phyloP scores from a whole-genome alignment of 2,329 filamentous ascomycete genomes.

The Ceratocystis cubensis region DNA sequence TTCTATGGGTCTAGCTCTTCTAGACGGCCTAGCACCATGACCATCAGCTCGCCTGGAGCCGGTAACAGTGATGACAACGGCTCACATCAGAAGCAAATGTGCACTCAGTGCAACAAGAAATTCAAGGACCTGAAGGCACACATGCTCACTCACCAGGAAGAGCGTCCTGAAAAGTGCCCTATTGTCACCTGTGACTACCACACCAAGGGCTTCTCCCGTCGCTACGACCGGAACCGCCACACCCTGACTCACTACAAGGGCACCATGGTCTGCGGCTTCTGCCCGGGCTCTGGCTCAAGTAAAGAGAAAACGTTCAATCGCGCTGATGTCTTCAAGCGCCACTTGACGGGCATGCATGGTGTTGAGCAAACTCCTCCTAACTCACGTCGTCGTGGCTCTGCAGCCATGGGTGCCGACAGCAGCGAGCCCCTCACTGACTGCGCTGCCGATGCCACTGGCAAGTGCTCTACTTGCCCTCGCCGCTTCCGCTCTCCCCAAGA shows the following conservation, averaged over 20 bases:
- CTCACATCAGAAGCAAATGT: constrained; percentile 47
- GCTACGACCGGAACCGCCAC: constrained; percentile 94
- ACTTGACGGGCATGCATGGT: constrained; percentile 77
- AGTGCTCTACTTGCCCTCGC: constrained; percentile 85
- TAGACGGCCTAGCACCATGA: constrained; percentile 29
- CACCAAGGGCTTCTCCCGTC: constrained; percentile 80
- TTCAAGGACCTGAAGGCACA: constrained; percentile 92
- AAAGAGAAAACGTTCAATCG: constrained; percentile 93
- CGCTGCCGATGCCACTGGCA: constrained; percentile 70
- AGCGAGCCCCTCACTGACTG: constrained; percentile 57
- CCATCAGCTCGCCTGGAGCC: constrained; percentile 29
- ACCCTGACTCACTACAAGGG: constrained; percentile 94
- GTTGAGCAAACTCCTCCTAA: constrained; percentile 91
- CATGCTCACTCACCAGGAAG: constrained; percentile 84
- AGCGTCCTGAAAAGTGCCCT: constrained; percentile 87
- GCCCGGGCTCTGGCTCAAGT: constrained; percentile 73
- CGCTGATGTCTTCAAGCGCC: constrained; percentile 90
- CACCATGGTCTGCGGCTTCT: constrained; percentile 94
- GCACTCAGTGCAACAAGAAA: constrained; percentile 69
- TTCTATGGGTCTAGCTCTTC: constrained; percentile 33
- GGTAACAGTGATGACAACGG: constrained; percentile 49
- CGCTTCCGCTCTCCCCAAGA: constrained; percentile 91
- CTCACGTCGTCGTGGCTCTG: constrained; percentile 58
- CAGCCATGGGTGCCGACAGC: constrained; percentile 23
- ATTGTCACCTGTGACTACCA: constrained; percentile 88